Conservation (phyloP, 768 basidiomycete species). For the Krasilnikovozyma curviuscula region DNA sequence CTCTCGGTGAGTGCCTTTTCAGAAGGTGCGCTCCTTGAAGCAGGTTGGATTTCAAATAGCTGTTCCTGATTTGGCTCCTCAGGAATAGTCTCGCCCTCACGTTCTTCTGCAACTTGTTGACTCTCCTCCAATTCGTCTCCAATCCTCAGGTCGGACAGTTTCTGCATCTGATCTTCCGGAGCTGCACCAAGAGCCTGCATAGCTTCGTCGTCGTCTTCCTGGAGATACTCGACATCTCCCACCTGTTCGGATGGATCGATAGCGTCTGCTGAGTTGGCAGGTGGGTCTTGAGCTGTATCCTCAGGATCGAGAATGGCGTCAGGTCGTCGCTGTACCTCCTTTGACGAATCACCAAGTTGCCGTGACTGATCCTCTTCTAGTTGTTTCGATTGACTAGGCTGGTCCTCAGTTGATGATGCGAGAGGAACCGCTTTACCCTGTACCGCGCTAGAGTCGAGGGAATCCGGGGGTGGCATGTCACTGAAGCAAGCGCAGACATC, state of each 20-base stretch:
- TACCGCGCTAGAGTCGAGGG: constrained; percentile 10
- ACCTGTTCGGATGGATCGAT: constrained; percentile 17
- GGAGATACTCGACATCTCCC: constrained; percentile 49
- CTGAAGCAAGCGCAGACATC: not conserved
- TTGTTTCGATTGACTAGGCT: not conserved
- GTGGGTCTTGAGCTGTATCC: constrained; percentile 28
- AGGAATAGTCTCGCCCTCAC: constrained; percentile 17
- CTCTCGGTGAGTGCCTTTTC: constrained; percentile 27
- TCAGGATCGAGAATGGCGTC: constrained; percentile 44
- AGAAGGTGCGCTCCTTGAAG: too few relatives aligned
- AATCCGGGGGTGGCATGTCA: not conserved
- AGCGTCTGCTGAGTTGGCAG: constrained; percentile 21
- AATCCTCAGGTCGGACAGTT: constrained; percentile 60
- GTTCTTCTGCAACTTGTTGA: constrained; percentile 11
- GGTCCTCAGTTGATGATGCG: constrained; percentile 1
- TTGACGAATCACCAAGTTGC: constrained; percentile 61
- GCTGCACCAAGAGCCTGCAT: constrained; percentile 84
- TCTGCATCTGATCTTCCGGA: constrained; percentile 60
- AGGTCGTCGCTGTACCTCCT: constrained; percentile 63
- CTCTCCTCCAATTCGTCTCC: constrained; percentile 37
- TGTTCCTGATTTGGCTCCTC: constrained; percentile 13
- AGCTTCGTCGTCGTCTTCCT: constrained; percentile 48
- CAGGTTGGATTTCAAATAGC: constrained; percentile 1
- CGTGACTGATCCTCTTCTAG: constrained; percentile 27
- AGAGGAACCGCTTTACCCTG: constrained; percentile 10